These are phyloP conservation scores for Thermothelomyces thermophilus DNA, from an alignment of 2,329 filamentous ascomycete genomes.

Conservation along the genomic window DNA sequence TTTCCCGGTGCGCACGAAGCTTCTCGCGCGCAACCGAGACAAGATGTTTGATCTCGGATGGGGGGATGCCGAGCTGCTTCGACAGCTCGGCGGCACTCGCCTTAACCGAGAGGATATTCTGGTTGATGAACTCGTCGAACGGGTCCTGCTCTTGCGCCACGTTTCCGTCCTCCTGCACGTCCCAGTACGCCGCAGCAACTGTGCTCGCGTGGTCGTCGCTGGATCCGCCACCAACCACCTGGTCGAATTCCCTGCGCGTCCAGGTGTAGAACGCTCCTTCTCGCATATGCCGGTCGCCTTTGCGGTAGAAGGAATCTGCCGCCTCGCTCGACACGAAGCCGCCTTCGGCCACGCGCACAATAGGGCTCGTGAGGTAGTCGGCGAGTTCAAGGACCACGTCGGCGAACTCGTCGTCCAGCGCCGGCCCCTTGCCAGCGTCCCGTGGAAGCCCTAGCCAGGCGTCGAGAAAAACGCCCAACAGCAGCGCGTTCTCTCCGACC, in stretches of 20 bases:
- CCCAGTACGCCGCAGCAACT: slow-evolving; percentile 77
- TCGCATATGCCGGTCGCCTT: slow-evolving; percentile 71
- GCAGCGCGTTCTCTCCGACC: slow-evolving; percentile 83
- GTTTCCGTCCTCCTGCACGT: slow-evolving; percentile 77
- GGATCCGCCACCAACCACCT: slow-evolving; percentile 54
- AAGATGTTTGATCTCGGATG: slow-evolving; percentile 60
- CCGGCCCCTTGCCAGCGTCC: not conserved
- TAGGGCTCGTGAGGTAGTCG: slow-evolving; percentile 71
- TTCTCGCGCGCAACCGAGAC: slow-evolving; percentile 61
- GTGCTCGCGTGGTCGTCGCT: slow-evolving; percentile 54
- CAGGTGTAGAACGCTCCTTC: slow-evolving; percentile 95
- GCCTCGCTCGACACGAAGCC: slow-evolving; percentile 86
- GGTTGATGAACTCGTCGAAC: slow-evolving; percentile 89
- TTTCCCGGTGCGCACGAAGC: slow-evolving; percentile 64
- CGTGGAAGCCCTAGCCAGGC: slow-evolving; percentile 55
- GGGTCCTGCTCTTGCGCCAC: slow-evolving; percentile 75
- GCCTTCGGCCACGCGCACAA: slow-evolving; percentile 60
- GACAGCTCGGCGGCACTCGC: slow-evolving; percentile 63
- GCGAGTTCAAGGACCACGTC: slow-evolving; percentile 75
- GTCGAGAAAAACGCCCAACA: slow-evolving; percentile 78
- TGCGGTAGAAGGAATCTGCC: slow-evolving; percentile 71
- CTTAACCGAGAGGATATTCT: slow-evolving; percentile 76
- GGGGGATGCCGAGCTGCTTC: slow-evolving; percentile 65
- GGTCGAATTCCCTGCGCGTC: slow-evolving; percentile 80
- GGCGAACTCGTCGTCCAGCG: slow-evolving; percentile 60